Evolutionary conservation across 805 yeast species (phyloP), one percentile per base, ranked within the genome.

Genomic region (Candida lessepsii): DNA sequence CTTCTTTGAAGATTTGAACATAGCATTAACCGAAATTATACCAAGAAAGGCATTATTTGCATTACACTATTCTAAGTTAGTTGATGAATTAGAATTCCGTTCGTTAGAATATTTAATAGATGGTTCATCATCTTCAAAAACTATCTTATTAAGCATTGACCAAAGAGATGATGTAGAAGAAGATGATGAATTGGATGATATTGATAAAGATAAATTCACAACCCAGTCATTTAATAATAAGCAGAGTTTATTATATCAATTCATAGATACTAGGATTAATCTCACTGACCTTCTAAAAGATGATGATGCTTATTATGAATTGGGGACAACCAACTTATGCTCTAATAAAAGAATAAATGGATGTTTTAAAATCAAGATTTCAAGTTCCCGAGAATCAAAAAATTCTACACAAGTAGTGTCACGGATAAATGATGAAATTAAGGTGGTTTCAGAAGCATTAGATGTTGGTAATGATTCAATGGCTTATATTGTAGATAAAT

Each of bases 61-160:
- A 1, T 48, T 65, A 44, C 70, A 80, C 43, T 80, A 78, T 37
- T 67, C 81, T 2, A 68, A 68, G 19, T 80, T 86, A 56, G 90
- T 86, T 5, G 71, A 75, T n/a, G 95, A 87, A 50, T 49, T 87
- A 11, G 67, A 76, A 31, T 75, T 86, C 39, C 74, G 89, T 42
- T 71, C 75, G 9, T 59, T 87, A 14, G 60, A 67, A 2, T 46
- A 71, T 31, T 59, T 86, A 35, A 74, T 90, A 13, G 83, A 80
- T 40, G 80, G 82, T 24, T 51, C 62, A 2, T 55, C 69, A 0
- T 23, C 59, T 0, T 64, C 73, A 19, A 84, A 80, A 52, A 83
- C 95, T 0, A 65, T 90, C 1, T 76, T 90, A 40, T 67, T 87
- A 6, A 68, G 65, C 33, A 37, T 52, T 2, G 59, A 56, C 17